phyloP scores from a whole-genome alignment of 192 early-diverging fungal species.

The Podila epigama region DNA sequence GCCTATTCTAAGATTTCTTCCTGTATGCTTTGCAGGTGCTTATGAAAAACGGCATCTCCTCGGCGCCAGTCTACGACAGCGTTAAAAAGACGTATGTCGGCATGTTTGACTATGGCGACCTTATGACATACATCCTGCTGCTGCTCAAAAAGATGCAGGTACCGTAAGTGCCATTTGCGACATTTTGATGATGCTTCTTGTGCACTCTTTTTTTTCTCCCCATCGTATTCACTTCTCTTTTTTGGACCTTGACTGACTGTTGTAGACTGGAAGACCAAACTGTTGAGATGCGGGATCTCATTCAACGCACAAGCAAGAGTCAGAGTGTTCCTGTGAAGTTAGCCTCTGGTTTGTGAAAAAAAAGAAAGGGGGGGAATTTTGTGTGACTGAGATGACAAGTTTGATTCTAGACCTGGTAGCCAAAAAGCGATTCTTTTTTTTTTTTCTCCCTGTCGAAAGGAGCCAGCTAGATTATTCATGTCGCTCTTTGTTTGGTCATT shows the following conservation, averaged over 20 bases:
- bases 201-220: not conserved
- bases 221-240: not conserved
- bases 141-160: conserved; percentile 62
- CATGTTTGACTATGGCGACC: conserved; percentile 89
- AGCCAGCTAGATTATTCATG: too few relatives aligned
- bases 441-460: not conserved
- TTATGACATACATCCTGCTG: conserved; percentile 78
- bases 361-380: not conserved
- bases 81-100: conserved; percentile 69
- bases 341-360: conserved; percentile 58
- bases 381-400: not conserved
- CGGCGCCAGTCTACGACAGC: conserved; percentile 80
- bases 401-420: not conserved
- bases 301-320: conserved; percentile 56
- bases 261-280: conserved; percentile 39
- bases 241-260: not conserved
- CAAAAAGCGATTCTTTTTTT: conserved; percentile 4
- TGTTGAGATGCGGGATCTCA: conserved; percentile 65
- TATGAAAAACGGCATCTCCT: conserved; percentile 78
- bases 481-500: too few relatives aligned
- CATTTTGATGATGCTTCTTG: not conserved
- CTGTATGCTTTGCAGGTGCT: conserved; percentile 51
- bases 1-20: too few relatives aligned
- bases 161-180: conserved; percentile 19
- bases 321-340: conserved; percentile 68